Conservation (phyloP, 306 rosid species). For the Sophora flavescens region DNA sequence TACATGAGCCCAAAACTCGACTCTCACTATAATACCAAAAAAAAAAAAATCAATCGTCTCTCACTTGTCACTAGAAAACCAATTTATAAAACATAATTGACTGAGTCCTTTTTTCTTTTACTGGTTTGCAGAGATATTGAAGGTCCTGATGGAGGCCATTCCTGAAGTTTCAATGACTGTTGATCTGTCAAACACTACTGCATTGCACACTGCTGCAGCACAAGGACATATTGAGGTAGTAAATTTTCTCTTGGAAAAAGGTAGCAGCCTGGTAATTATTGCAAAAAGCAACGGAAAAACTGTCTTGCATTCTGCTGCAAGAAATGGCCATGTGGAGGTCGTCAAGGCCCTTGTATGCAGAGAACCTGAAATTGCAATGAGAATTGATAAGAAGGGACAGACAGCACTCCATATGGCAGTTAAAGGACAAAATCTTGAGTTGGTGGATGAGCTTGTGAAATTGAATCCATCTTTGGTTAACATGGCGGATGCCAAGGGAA, state of each 20-base stretch:
- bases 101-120: conserved; percentile 37
- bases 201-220: conserved; percentile 80
- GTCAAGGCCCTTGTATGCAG: conserved; percentile 65
- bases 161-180: conserved; percentile 81
- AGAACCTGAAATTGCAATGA: conserved; percentile 64
- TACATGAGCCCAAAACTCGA: no score
- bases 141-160: conserved; percentile 68
- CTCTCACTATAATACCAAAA: no score
- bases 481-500: conserved; percentile 72
- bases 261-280: conserved; percentile 56
- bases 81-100: conserved; percentile 30
- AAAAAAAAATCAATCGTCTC: no score
- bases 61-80: no score
- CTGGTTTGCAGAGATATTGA: conserved; percentile 66
- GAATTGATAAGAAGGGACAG: conserved; percentile 81
- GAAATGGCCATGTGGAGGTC: conserved; percentile 70
- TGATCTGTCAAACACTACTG: conserved; percentile 78
- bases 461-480: conserved; percentile 59
- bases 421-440: conserved; percentile 72
- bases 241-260: conserved; percentile 62
- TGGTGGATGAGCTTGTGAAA: conserved; percentile 66
- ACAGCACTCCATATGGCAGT: conserved; percentile 89
- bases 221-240: conserved; percentile 77
- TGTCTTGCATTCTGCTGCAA: conserved; percentile 82
- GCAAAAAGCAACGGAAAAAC: conserved; percentile 83